phyloP scores from a whole-genome alignment of 2,329 filamentous ascomycete species.

The Biscogniauxia mediterranea region DNA sequence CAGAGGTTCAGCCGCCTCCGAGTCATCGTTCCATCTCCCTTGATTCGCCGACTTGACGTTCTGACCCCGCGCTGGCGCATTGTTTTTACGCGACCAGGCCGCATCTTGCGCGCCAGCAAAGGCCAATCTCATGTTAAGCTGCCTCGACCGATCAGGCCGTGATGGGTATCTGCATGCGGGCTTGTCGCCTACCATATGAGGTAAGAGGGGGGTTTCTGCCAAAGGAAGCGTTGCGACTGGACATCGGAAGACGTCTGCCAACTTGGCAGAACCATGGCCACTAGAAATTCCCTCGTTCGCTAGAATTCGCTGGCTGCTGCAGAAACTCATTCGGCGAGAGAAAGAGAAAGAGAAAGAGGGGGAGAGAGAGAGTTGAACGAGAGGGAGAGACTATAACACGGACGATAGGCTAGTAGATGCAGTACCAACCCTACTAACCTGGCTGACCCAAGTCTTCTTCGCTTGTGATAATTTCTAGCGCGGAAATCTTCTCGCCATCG shows the following conservation, averaged over 20 bases:
- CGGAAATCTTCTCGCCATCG: background rate
- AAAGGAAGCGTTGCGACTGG: background rate
- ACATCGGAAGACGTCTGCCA: background rate
- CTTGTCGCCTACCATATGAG: background rate
- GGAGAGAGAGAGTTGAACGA: no score
- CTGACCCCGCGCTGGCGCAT: background rate
- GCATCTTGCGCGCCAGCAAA: background rate
- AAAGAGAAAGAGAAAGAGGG: background rate
- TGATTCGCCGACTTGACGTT: background rate
- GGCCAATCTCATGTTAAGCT: background rate
- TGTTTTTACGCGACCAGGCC: background rate
- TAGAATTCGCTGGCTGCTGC: background rate
- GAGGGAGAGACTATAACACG: background rate
- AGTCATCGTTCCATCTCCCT: background rate
- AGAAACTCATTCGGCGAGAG: background rate
- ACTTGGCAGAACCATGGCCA: background rate
- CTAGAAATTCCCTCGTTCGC: background rate
- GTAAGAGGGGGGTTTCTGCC: background rate
- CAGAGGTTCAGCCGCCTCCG: background rate
- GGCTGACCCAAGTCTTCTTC: background rate
- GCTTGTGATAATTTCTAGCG: background rate
- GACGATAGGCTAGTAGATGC: background rate
- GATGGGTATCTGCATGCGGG: background rate
- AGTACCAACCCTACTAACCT: background rate
- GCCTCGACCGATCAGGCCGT: background rate